Conservation (phyloP, 1,284 basidiomycete genomes). For the Ceratobasidium sp. region DNA sequence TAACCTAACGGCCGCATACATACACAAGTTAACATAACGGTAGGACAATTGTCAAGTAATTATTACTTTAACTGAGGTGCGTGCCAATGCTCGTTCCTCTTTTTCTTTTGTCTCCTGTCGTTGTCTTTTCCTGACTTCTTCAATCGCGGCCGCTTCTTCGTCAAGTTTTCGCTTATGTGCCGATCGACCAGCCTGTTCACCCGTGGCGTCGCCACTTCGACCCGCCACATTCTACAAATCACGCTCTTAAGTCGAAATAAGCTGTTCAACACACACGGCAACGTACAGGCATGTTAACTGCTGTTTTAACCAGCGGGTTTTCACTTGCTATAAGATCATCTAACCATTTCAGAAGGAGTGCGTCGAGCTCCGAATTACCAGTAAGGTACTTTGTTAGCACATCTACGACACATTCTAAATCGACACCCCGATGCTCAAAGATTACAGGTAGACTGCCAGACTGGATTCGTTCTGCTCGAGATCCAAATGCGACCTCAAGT, state of each 20-base stretch:
- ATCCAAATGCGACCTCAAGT: constrained; percentile 2
- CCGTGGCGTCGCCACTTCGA: too few species aligned
- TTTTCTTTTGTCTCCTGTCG: not conserved
- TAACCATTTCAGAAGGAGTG: constrained; percentile 24
- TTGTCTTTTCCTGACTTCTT: not conserved
- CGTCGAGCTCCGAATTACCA: not conserved
- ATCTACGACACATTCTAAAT: constrained; percentile 22
- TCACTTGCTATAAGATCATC: constrained; percentile 21
- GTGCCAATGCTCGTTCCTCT: not conserved
- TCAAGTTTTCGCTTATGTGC: not conserved
- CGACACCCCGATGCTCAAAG: constrained; percentile 3
- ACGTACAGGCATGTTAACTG: not conserved
- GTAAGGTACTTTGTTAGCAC: constrained; percentile 11
- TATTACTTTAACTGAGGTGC: not conserved
- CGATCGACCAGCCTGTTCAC: too few species aligned
- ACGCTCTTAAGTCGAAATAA: too few species aligned
- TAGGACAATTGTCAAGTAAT: too few species aligned
- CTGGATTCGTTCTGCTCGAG: not conserved
- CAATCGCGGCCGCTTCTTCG: not conserved
- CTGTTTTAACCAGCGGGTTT: not conserved
- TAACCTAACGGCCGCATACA: not conserved
- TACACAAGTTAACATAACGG: too few species aligned
- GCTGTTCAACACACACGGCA: too few species aligned
- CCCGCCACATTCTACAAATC: too few species aligned
- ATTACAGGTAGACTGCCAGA: not conserved